Conservation (phyloP, 495 filamentous ascomycete genomes). For the Annulohypoxylon maeteangense region DNA sequence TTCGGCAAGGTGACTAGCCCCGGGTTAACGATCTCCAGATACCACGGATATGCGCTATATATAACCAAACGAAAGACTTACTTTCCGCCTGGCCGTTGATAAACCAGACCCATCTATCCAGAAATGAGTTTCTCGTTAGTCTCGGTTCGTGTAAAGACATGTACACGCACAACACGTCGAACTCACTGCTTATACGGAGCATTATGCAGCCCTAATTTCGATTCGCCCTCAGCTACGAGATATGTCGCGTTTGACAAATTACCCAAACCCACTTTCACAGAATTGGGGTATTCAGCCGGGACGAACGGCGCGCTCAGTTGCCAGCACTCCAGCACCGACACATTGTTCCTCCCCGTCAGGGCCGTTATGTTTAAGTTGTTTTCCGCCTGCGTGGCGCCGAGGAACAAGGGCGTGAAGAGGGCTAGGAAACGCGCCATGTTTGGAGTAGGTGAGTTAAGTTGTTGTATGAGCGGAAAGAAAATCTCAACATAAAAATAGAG, state of each 20-base stretch:
- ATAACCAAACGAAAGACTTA: slow-evolving; percentile 7
- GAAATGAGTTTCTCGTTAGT: background rate
- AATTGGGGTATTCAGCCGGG: slow-evolving; percentile 52
- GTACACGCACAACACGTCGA: background rate
- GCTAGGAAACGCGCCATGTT: slow-evolving; percentile 10
- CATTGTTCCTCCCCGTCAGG: slow-evolving; percentile 35
- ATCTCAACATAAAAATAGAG: too few relatives aligned
- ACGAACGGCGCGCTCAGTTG: slow-evolving; percentile 55
- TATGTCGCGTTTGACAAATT: slow-evolving; percentile 52
- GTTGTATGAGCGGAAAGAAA: background rate
- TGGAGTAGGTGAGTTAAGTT: background rate
- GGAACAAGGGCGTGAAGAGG: background rate
- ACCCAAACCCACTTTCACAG: slow-evolving; percentile 51
- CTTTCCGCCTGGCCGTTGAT: slow-evolving; percentile 49
- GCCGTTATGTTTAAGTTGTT: slow-evolving; percentile 37
- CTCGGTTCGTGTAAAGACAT: too few relatives aligned
- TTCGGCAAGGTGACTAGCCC: slow-evolving; percentile 60
- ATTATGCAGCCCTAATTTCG: slow-evolving; percentile 62
- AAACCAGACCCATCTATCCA: slow-evolving; percentile 61
- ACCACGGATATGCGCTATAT: background rate
- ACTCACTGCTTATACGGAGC: slow-evolving; percentile 64
- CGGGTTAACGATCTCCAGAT: background rate
- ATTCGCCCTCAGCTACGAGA: slow-evolving; percentile 53
- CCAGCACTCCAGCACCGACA: slow-evolving; percentile 67
- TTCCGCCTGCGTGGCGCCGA: slow-evolving; percentile 9